These are phyloP conservation scores for Blastomyces parvus DNA, from an alignment of 2,329 filamentous ascomycete species.

Conservation along the genomic window DNA sequence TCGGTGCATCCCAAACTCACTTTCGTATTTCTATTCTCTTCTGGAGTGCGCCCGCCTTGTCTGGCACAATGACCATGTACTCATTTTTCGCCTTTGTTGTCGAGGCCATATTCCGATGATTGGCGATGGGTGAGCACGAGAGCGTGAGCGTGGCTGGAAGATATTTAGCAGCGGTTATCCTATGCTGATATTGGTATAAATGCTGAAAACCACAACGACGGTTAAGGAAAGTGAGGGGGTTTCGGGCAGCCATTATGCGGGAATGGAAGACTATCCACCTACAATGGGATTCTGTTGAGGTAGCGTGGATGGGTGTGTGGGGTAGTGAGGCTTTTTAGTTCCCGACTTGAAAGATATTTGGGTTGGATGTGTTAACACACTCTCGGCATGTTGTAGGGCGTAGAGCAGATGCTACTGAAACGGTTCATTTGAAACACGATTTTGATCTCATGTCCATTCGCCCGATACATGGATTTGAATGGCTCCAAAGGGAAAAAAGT, in stretches of 20 bases:
- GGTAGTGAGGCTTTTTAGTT: not conserved
- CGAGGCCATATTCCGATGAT: conserved; percentile 8
- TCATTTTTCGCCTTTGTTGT: conserved; percentile 42
- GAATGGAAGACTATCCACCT: not conserved
- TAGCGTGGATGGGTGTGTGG: not conserved
- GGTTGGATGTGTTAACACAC: not conserved
- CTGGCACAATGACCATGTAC: conserved; percentile 61
- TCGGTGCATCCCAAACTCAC: conserved; percentile 19
- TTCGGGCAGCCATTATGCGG: not conserved
- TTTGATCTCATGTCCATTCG: too few species aligned
- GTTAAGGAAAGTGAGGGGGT: not conserved
- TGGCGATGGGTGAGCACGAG: not conserved
- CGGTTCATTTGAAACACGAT: too few species aligned
- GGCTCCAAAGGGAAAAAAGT: too few species aligned
- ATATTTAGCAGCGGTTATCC: not conserved
- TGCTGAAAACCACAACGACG: not conserved
- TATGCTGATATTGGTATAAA: not conserved
- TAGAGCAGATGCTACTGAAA: too few species aligned
- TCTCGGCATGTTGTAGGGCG: not conserved
- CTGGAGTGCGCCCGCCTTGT: conserved; percentile 50
- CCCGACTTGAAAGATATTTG: not conserved
- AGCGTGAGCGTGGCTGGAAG: not conserved
- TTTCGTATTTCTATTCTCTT: conserved; percentile 48
- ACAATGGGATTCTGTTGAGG: too few species aligned
- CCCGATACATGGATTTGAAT: too few species aligned